phyloP scores from a whole-genome alignment of 164 flowering plant species.

The Protea cynaroides region DNA sequence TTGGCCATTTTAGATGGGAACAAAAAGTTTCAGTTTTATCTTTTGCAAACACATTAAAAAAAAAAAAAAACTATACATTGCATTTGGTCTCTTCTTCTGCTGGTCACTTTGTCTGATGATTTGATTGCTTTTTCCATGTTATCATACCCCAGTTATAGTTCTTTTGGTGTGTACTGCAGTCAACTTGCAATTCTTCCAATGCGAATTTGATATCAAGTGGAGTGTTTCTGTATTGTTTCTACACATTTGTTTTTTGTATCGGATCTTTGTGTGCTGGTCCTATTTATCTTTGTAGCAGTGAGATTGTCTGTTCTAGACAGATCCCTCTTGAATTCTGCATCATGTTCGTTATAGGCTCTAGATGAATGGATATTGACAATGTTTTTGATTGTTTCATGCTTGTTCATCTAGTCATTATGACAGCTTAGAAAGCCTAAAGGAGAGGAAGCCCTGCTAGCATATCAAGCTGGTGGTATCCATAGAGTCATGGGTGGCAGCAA shows the following conservation, averaged over 20 bases:
- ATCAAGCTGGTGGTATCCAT: slow-evolving; percentile 60
- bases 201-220: no score
- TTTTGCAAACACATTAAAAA: no score
- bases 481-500: slow-evolving; percentile 56
- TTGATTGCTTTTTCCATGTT: no score
- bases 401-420: slow-evolving; percentile 45
- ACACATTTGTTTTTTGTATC: background rate
- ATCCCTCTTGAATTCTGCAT: background rate
- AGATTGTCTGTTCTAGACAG: background rate
- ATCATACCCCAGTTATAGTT: no score
- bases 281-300: background rate
- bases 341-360: background rate
- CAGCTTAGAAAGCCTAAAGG: slow-evolving; percentile 70
- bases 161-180: no score
- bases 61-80: no score
- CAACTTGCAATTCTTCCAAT: no score
- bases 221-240: no score
- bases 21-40: no score
- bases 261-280: background rate
- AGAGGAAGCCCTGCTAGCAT: slow-evolving; percentile 65
- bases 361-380: background rate
- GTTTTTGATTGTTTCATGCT: background rate
- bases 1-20: no score
- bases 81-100: no score
- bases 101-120: no score